phyloP scores from a whole-genome alignment of 345 rosid genomes.

The Salix udensis region DNA sequence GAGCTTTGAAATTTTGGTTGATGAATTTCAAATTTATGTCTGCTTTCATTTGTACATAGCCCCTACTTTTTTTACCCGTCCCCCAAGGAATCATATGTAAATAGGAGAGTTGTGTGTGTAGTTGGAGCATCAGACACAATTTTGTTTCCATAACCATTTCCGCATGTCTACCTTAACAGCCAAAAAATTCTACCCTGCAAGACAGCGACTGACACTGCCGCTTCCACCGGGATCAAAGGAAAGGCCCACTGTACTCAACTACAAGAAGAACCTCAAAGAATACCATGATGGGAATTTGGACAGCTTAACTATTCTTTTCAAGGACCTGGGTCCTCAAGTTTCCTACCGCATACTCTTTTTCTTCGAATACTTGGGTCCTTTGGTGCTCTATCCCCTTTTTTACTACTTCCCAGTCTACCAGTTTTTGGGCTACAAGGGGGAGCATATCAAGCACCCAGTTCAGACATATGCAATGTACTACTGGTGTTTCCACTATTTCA shows the following conservation, averaged over 20 bases:
- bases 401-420: constrained; percentile 82
- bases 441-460: constrained; percentile 65
- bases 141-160: constrained; percentile 14
- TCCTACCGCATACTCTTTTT: constrained; percentile 93
- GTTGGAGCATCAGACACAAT: constrained; percentile 1
- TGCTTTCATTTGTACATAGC: background rate
- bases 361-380: constrained; percentile 90
- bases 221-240: constrained; percentile 69
- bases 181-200: constrained; percentile 84
- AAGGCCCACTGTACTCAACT: constrained; percentile 59
- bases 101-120: background rate
- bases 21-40: background rate
- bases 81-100: background rate
- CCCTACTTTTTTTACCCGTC: background rate
- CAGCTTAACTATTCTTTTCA: constrained; percentile 65
- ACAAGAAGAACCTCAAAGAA: constrained; percentile 67
- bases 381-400: constrained; percentile 77
- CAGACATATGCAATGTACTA: constrained; percentile 91
- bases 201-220: constrained; percentile 92
- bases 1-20: background rate
- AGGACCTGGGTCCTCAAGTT: constrained; percentile 95
- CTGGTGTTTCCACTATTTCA: constrained; percentile 96
- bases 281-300: constrained; percentile 60
- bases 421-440: constrained; percentile 63
- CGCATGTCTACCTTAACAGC: constrained; percentile 43